These are phyloP conservation scores for Apiospora saccharicola DNA, from an alignment of 2,329 filamentous ascomycete species.

Conservation along the genomic window DNA sequence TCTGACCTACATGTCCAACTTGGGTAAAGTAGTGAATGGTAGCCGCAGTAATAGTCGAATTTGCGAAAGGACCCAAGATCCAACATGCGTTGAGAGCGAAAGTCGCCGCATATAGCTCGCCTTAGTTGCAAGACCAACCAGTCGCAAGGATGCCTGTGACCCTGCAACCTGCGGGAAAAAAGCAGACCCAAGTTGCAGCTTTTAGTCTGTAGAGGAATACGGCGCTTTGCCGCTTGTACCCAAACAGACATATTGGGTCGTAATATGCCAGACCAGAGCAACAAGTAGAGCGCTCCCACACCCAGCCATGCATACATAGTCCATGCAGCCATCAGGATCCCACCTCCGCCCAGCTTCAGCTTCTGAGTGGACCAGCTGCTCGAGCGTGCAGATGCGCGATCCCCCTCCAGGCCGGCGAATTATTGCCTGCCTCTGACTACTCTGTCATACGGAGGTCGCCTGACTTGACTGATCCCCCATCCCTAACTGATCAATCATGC, in stretches of 20 bases:
- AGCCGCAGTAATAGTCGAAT: neutral
- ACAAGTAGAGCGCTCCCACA: neutral
- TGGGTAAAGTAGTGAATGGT: neutral
- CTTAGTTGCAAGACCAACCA: slow-evolving; percentile 13
- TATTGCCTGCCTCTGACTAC: slow-evolving; percentile 21
- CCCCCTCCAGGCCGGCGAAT: slow-evolving; percentile 19
- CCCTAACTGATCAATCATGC: slow-evolving; percentile 14
- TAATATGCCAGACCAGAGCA: slow-evolving; percentile 18
- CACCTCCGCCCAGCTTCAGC: slow-evolving; percentile 2
- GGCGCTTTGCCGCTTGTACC: slow-evolving; percentile 19
- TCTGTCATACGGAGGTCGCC: slow-evolving; percentile 18
- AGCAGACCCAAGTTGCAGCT: neutral
- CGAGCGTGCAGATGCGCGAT: slow-evolving; percentile 24
- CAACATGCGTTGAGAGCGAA: slow-evolving; percentile 4
- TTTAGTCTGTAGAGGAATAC: neutral
- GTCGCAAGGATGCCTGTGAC: slow-evolving; percentile 20
- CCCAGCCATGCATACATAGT: slow-evolving; percentile 19
- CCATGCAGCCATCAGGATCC: slow-evolving; percentile 22
- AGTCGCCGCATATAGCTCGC: slow-evolving; percentile 19
- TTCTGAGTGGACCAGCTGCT: slow-evolving; percentile 22
- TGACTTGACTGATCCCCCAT: slow-evolving; percentile 13
- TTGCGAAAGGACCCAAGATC: neutral
- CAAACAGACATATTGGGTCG: slow-evolving; percentile 15
- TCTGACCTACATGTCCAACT: slow-evolving; percentile 18
- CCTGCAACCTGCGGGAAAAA: slow-evolving; percentile 8